Evolutionary conservation across 805 yeast species (phyloP), one percentile per base, ranked within the genome.

Genomic region (Candida ipomoeae): DNA sequence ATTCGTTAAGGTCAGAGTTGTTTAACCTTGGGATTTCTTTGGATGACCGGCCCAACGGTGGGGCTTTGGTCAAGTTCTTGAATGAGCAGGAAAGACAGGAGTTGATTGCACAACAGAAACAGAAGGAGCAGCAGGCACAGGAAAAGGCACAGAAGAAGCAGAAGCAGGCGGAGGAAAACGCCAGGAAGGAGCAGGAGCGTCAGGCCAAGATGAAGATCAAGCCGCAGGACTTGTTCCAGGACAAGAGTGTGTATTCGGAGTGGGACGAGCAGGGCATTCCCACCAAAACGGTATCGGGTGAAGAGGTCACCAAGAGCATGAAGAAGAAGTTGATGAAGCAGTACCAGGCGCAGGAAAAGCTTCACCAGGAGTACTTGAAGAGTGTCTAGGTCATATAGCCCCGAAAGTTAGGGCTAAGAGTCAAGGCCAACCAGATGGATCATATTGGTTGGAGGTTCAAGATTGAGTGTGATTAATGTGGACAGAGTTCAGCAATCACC

Each of bases 261-360:
- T 94, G 92, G 87, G 97, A 94, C 64, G 91, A 79, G 23, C 69
- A 77, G 34, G 99, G 99, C 1, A 51, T 94, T 15, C 99, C 99
- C 17, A 76, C 83, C 0, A 83, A 82, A 62, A 88, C 84, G 56
- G 76, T 72, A 33, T 81, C 80, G 8, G 98, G 98, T 11, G 89
- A 83, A 58, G 94, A 87, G 56, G 78, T 94, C 5, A 79, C 94
- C 38, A 94, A 94, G 73, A 87, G 96, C 65, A 82, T 85, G 71
- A 74, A 75, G 53, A 94, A 94, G 80, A 92, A 92, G 71, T 73
- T 94, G 57, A 68, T 73, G 54, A 94, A 94, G 71, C 85, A 78
- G 62, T 83, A 81, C 67, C 89, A 84, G 48, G 84, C 78, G 44
- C 99, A 94, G 66, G 83, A 83, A 63, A 90, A 90, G 74, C 76